Evolutionary conservation across 2,329 filamentous ascomycete species (phyloP).

Genomic region (Whalleya microplaca): DNA sequence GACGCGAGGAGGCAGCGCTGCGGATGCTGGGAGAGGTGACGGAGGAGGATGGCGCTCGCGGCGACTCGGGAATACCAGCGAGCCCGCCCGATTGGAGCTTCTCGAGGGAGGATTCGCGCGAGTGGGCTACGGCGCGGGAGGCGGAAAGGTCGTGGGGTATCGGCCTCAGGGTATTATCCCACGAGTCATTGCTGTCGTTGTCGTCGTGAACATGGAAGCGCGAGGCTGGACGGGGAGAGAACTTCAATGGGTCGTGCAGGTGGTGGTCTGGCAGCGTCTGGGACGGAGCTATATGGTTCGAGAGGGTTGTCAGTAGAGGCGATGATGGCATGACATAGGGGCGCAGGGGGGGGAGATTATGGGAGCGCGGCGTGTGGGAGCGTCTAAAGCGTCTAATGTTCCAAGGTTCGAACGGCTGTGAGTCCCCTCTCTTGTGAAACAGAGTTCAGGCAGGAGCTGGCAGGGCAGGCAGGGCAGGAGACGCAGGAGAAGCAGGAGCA

Average conservation of each 20-base stretch:
- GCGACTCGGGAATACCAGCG: conserved; percentile 38
- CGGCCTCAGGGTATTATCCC: conserved; percentile 57
- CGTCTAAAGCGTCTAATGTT: neutral
- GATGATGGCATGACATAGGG: conserved; percentile 22
- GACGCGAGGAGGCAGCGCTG: conserved; percentile 45
- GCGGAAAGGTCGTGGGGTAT: conserved; percentile 44
- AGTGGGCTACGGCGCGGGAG: conserved; percentile 52
- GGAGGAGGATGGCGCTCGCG: conserved; percentile 33
- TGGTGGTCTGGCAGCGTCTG: conserved; percentile 62
- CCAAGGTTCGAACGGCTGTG: neutral
- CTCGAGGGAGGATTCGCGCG: conserved; percentile 62
- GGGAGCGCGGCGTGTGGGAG: conserved; percentile 14
- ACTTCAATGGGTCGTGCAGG: conserved; percentile 55
- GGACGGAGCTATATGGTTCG: conserved; percentile 54
- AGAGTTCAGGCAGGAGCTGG: neutral
- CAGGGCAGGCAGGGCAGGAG: too few relatives aligned
- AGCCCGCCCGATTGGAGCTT: conserved; percentile 47
- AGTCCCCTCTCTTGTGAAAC: conserved; percentile 39
- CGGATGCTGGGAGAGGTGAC: conserved; percentile 45
- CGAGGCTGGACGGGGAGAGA: conserved; percentile 53
- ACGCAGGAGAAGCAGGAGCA: too few relatives aligned
- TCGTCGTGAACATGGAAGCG: conserved; percentile 56
- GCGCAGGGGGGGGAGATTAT: conserved; percentile 17
- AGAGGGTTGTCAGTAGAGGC: conserved; percentile 32
- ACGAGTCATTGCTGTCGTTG: conserved; percentile 44